A percentile compares a stretch with the other conserved stretches of the same genome.
phyloP scores from a whole-genome alignment of 176 grass and related monocot species.

The Typha latifolia region DNA sequence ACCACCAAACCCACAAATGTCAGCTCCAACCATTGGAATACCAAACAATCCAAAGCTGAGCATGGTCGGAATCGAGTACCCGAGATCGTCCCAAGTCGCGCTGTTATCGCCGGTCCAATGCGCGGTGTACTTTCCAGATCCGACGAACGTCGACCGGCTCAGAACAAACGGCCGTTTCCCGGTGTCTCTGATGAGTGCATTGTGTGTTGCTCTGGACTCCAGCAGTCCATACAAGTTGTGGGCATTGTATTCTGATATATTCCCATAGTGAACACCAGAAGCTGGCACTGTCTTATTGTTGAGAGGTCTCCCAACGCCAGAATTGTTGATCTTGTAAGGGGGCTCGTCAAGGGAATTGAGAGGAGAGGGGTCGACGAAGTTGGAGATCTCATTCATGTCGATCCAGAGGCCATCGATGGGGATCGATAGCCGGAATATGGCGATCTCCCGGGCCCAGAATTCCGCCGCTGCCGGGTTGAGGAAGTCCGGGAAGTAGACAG shows the following conservation, averaged over 20 bases:
- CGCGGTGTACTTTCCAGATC: constrained; percentile 54
- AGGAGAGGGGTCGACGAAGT: constrained; percentile 38
- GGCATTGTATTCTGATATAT: constrained; percentile 55
- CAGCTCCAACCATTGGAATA: constrained; percentile 74
- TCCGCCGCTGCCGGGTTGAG: constrained; percentile 39
- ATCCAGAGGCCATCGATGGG: constrained; percentile 84
- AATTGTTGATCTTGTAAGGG: constrained; percentile 77
- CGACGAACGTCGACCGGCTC: constrained; percentile 72
- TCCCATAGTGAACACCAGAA: constrained; percentile 51
- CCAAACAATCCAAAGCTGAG: constrained; percentile 78
- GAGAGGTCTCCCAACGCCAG: constrained; percentile 40
- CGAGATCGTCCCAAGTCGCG: constrained; percentile 53
- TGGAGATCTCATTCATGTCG: constrained; percentile 93
- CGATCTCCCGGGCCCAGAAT: constrained; percentile 69
- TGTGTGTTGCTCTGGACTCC: constrained; percentile 53
- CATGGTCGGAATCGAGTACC: constrained; percentile 56
- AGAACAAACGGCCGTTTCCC: constrained; percentile 65
- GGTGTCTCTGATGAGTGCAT: constrained; percentile 43
- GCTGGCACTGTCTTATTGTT: constrained; percentile 49
- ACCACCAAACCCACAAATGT: constrained; percentile 69
- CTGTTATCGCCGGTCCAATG: constrained; percentile 80
- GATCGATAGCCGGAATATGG: constrained; percentile 43
- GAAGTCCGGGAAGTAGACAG: constrained; percentile 81
- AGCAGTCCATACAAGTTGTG: constrained; percentile 74
- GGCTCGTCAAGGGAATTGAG: constrained; percentile 56